Evolutionary conservation across 1,284 basidiomycete species (phyloP), one percentile per base, ranked within the genome.

Genomic region (Pseudozyma tsukubaensis): DNA sequence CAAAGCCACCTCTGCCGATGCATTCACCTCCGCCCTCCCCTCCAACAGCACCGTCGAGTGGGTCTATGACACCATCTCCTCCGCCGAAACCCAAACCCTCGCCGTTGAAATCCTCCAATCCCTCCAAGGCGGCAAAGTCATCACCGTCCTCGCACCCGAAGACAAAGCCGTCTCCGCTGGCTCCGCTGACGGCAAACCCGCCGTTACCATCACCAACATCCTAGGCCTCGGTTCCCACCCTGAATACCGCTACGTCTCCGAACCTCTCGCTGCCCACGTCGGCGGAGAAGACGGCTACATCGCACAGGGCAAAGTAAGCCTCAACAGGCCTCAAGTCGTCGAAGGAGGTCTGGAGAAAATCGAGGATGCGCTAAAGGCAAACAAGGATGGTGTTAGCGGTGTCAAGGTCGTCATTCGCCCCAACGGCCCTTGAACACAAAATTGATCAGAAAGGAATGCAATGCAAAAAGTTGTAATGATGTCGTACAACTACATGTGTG

Each of bases 41-140:
- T 1, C 37, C 2, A 35, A 40, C 19, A 43, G 51, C 0, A 42
- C 49, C 2, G 40, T 72, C 16, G 59, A 55, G 13, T 60, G 45
- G n/a, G 67, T 79, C 5, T 78, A 62, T 63, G 79, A 80, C 43
- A 39, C 76, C 0, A 79, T 80, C 66, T 69, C 72, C 0, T 63
- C 55, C 34, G 19, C 63, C n/a, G 43, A 52, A 11, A 77, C 78
- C 14, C 65, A 75, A 36, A 50, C 51, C 18, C 54, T 76, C 32
- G 69, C 64, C 29, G 67, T 79, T 16, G 45, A 69, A n/a, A 67
- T 80, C 55, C 62, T 79, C 7, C 68, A 78, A 43, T 10, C 19
- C 1, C 39, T 71, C n/a, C 3, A 56, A 0, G 68, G 68, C 9
- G 68, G 68, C 5, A 66, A 64, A 21, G 68, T 71, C 6, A 59